Conservation (phyloP, 805 yeast genomes). For the Candida namnaoensis region DNA sequence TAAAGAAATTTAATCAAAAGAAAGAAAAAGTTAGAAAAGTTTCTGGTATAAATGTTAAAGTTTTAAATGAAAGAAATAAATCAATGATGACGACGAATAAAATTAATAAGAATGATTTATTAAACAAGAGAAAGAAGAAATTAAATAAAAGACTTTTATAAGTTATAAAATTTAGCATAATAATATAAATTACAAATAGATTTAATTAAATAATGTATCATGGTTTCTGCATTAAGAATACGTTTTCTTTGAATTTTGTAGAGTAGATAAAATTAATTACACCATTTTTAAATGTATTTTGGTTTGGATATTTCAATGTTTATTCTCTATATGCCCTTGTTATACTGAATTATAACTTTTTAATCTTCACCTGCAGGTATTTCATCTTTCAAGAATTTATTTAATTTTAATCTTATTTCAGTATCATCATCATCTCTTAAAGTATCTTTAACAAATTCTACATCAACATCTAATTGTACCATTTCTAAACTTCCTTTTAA, state of each 20-base stretch:
- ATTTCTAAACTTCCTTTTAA: constrained; percentile 86
- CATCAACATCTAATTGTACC: constrained; percentile 92
- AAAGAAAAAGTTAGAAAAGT: constrained; percentile 9
- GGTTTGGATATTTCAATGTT: too few relatives aligned
- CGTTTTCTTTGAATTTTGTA: too few relatives aligned
- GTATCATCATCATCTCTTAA: constrained; percentile 78
- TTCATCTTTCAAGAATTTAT: constrained; percentile 78
- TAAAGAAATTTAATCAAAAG: constrained; percentile 6
- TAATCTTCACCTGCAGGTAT: constrained; percentile 95
- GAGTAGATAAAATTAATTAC: too few relatives aligned
- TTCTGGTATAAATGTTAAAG: constrained; percentile 11
- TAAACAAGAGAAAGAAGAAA: constrained; percentile 16
- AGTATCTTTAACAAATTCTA: constrained; percentile 67
- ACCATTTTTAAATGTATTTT: too few relatives aligned
- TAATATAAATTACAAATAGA: too few relatives aligned
- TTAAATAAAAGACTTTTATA: constrained; percentile 10
- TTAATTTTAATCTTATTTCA: constrained; percentile 66
- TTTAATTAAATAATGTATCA: too few relatives aligned
- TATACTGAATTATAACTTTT: too few relatives aligned
- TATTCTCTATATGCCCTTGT: too few relatives aligned
- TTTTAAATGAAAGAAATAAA: constrained; percentile 5
- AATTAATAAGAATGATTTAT: constrained; percentile 8
- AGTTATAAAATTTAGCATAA: too few relatives aligned
- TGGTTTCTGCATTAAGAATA: too few relatives aligned
- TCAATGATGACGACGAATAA: constrained; percentile 5